Evolutionary conservation across 2,329 filamentous ascomycete genomes (phyloP), one percentile per base, ranked within the genome.

Genomic region (Talaromyces sp.): DNA sequence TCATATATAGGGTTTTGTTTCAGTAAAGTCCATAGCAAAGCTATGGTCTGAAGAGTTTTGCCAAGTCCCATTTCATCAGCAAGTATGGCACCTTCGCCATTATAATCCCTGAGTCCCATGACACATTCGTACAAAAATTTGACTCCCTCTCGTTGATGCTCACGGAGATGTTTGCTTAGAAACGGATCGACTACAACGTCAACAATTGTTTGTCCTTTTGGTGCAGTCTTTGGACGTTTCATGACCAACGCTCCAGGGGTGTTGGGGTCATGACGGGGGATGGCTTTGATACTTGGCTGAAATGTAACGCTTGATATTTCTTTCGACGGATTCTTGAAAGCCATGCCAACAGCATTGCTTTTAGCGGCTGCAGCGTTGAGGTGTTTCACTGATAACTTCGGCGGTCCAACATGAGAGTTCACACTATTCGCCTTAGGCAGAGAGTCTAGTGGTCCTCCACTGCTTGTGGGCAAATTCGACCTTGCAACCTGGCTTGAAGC

Each of bases 11-110:
- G 88, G 71, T 89, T 90, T 71, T 91, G 89, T 73, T 90, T 91
- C 67, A 91, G 76, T 39, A 91, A 74, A 1, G 89, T 91, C 89
- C 89, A 91, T 13, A 91, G 73, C 54, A 91, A 76, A 3, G 89
- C 81, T 70, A 92, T 91, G 0, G 89, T 91, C 71, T 91, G 89
- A 39, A 91, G 73, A 0, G 89, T 91, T 77, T 92, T 92, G 22
- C 89, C 89, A 1, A 92, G 75, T 0, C 89, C 89, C 89, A 92
- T 92, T 70, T 91, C 89, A 72, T 92, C 89, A 1, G 89, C 89
- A 58, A 92, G 79, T 66, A 92, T 87, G 3, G 88, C 89, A 27
- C 89, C 89, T 74, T 89, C 84, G 1, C 89, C 89, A 70, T 86
- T 86, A 67, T 85, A 87, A 49, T 83, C 79, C 49, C 87, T 83